Evolutionary conservation across 1,284 basidiomycete species (phyloP).

Genomic region (Tilletia horrida): DNA sequence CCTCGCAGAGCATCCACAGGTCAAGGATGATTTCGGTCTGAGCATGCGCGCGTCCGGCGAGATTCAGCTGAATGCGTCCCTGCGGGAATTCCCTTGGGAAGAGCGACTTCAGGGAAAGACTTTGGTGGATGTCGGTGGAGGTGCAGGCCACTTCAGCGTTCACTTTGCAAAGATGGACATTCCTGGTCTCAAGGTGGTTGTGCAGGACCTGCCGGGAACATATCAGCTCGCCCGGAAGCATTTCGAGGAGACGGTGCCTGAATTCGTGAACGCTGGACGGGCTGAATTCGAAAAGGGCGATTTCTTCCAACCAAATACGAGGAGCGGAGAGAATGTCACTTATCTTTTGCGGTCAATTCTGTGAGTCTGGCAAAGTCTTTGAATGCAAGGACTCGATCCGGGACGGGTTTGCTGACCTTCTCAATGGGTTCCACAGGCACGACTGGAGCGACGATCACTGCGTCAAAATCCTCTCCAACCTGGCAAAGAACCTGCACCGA

Average conservation of each 20-base stretch:
- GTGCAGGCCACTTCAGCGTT: not conserved
- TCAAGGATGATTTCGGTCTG: conserved; percentile 6
- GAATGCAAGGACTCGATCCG: not conserved
- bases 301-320: conserved; percentile 6
- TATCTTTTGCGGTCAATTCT: conserved; percentile 8
- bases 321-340: not conserved
- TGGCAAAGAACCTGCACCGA: not conserved
- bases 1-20: not conserved
- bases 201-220: conserved; percentile 2
- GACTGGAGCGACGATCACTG: conserved; percentile 17
- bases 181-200: not conserved
- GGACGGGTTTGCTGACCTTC: not conserved
- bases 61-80: conserved; percentile 6
- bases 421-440: conserved; percentile 7
- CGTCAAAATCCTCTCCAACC: conserved; percentile 13
- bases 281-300: conserved; percentile 2
- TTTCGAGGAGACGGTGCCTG: not conserved
- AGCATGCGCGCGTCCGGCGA: conserved; percentile 14
- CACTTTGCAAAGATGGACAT: conserved; percentile 16
- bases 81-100: conserved; percentile 10
- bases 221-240: conserved; percentile 9
- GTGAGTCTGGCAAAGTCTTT: not conserved
- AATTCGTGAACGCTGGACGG: not conserved
- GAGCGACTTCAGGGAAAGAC: conserved; percentile 6
- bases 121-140: conserved; percentile 5